Evolutionary conservation across 176 grass and related monocot species (phyloP).

Genomic region (Triticum aestivum): DNA sequence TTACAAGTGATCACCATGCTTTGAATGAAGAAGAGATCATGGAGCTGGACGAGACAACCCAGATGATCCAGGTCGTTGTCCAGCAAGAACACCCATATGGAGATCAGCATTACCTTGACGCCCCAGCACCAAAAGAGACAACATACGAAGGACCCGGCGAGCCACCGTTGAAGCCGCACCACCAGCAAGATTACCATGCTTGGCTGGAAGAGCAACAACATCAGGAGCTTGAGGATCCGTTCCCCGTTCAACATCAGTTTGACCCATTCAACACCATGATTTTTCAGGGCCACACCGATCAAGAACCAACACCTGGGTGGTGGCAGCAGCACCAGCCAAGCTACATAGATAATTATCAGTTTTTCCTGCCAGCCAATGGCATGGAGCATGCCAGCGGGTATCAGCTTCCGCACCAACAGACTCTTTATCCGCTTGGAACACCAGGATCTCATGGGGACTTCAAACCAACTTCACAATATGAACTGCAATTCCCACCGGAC

Average conservation of each 20-base stretch:
- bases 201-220: background rate
- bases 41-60: background rate
- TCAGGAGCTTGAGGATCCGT: background rate
- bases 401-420: background rate
- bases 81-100: background rate
- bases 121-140: background rate
- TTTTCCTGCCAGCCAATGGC: background rate
- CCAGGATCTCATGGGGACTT: background rate
- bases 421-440: background rate
- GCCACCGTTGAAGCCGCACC: background rate
- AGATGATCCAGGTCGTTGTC: background rate
- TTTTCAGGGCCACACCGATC: background rate
- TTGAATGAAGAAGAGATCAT: background rate
- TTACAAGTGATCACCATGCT: background rate
- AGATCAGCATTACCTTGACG: background rate
- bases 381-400: background rate
- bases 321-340: background rate
- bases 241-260: background rate
- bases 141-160: background rate
- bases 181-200: conserved; percentile 6
- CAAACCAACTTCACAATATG: background rate
- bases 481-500: background rate
- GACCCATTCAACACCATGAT: background rate
- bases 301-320: background rate
- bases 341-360: background rate